A percentile compares a stretch with the other conserved stretches of the same genome.
Evolutionary conservation across 306 rosid species (phyloP).

Genomic region (Potentilla sterilis): DNA sequence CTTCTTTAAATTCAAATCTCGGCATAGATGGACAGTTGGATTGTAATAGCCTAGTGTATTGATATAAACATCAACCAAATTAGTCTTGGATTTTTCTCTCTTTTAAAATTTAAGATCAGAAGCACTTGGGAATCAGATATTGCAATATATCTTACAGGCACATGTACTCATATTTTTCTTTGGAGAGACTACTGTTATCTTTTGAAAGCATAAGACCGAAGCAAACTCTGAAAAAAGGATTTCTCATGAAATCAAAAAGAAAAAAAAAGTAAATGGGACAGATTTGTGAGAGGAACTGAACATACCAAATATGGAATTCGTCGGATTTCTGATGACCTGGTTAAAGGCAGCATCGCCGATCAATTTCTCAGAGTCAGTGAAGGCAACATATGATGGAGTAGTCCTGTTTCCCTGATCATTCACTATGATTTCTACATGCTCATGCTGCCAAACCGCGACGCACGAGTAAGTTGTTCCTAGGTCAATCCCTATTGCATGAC

Average conservation of each 20-base stretch:
- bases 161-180: too few species aligned
- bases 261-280: too few species aligned
- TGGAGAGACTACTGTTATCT: neutral
- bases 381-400: neutral
- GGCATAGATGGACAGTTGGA: neutral
- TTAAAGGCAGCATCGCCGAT: neutral
- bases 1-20: too few species aligned
- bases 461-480: conserved; percentile 1
- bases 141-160: too few species aligned
- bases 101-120: neutral
- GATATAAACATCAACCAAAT: neutral
- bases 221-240: neutral
- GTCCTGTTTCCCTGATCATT: neutral
- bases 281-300: neutral
- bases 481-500: neutral
- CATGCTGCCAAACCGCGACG: neutral
- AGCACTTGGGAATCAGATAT: neutral
- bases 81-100: neutral
- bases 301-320: neutral
- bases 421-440: conserved; percentile 1
- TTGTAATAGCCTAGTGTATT: neutral
- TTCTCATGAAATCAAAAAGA: neutral
- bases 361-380: neutral
- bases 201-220: too few species aligned
- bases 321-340: neutral